Percentiles rank a stretch among this genome's conserved stretches.
Conservation (phyloP, 2,329 filamentous ascomycete species). For the Diaporthe ampelina region DNA sequence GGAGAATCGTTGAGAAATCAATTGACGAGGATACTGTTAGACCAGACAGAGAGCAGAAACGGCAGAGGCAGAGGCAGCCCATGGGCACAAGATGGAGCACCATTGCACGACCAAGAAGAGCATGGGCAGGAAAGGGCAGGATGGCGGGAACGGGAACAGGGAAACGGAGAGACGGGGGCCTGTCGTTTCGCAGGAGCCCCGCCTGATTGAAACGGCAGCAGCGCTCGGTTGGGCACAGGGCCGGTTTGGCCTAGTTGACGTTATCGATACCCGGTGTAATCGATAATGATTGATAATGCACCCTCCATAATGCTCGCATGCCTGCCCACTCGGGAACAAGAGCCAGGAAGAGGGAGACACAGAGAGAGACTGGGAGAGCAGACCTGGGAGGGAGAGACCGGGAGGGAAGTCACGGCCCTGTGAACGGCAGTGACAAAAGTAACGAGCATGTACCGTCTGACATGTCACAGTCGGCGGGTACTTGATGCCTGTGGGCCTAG, state of each 20-base stretch:
- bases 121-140: neutral
- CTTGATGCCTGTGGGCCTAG: constrained; percentile 1
- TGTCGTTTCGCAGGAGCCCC: constrained; percentile 29
- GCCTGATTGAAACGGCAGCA: constrained; percentile 33
- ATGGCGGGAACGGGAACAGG: constrained; percentile 3
- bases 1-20: constrained; percentile 1
- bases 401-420: constrained; percentile 1
- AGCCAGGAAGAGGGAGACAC: neutral
- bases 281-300: constrained; percentile 25
- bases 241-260: constrained; percentile 17
- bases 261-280: constrained; percentile 29
- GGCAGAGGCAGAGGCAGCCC: neutral
- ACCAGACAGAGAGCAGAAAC: neutral
- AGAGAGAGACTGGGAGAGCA: neutral
- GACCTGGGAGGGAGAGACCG: neutral
- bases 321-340: neutral
- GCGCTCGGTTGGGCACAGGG: constrained; percentile 22
- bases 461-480: constrained; percentile 19
- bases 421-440: constrained; percentile 19
- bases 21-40: neutral
- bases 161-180: constrained; percentile 20
- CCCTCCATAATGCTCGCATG: neutral
- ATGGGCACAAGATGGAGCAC: neutral
- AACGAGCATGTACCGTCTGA: constrained; percentile 27
- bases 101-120: neutral